Conservation (phyloP, 768 basidiomycete genomes). For the Russula olivacea region DNA sequence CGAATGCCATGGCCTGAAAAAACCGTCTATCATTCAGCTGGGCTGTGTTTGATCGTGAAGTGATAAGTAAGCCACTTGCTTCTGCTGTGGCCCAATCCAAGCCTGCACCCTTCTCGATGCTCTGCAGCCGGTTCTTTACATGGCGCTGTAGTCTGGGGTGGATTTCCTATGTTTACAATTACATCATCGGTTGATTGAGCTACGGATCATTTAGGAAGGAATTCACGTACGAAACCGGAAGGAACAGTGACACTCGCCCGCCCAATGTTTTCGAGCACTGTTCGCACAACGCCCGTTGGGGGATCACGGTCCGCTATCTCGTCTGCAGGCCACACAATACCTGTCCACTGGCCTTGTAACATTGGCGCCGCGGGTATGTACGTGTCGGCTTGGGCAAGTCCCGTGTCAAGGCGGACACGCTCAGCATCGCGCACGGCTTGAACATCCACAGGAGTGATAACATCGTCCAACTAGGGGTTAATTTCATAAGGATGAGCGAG, state of each 20-base stretch:
- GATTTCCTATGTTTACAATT: constrained; percentile 49
- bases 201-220: background rate
- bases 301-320: constrained; percentile 48
- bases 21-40: background rate
- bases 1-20: constrained; percentile 75
- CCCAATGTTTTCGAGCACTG: constrained; percentile 53
- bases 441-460: constrained; percentile 48
- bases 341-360: constrained; percentile 62
- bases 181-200: background rate
- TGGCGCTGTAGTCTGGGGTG: constrained; percentile 76
- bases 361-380: constrained; percentile 49
- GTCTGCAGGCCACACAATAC: constrained; percentile 54
- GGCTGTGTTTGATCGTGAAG: background rate
- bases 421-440: constrained; percentile 48
- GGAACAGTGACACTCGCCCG: constrained; percentile 60
- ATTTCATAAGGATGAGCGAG: background rate
- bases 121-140: constrained; percentile 67
- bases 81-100: constrained; percentile 91
- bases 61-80: constrained; percentile 35
- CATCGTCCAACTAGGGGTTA: constrained; percentile 37
- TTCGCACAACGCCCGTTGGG: constrained; percentile 57
- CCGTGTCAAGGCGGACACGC: constrained; percentile 56
- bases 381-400: constrained; percentile 46
- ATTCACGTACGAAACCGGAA: constrained; percentile 53
- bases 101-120: constrained; percentile 60